These are phyloP conservation scores for Pestalotiopsis sp. DNA, from an alignment of 2,329 filamentous ascomycete species.

Conservation along the genomic window DNA sequence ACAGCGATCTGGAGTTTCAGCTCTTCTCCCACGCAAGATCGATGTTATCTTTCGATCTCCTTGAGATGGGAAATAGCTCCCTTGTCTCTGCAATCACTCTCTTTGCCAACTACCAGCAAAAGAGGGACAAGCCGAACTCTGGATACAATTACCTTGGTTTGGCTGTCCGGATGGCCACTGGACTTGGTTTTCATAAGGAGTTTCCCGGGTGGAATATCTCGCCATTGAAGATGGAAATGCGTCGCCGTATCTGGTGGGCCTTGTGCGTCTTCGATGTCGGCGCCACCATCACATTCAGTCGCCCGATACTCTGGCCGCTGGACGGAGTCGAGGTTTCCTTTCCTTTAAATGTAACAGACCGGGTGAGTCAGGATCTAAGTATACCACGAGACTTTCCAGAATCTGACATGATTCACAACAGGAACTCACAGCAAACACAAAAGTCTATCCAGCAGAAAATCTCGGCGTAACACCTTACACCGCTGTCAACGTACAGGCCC, in stretches of 20 bases:
- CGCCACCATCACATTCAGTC: conserved; percentile 40
- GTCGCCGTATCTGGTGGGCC: conserved; percentile 35
- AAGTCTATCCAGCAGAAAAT: conserved; percentile 34
- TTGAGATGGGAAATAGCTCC: conserved; percentile 34
- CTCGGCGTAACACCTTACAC: conserved; percentile 44
- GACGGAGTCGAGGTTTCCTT: conserved; percentile 24
- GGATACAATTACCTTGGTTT: conserved; percentile 52
- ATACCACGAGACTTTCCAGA: not conserved
- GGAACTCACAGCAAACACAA: conserved; percentile 35
- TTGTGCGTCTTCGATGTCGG: conserved; percentile 46
- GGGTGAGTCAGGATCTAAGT: conserved; percentile 14
- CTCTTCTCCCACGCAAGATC: conserved; percentile 15
- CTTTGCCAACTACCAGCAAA: conserved; percentile 39
- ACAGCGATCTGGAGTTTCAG: conserved; percentile 10
- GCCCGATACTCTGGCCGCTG: conserved; percentile 26
- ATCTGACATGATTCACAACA: not conserved
- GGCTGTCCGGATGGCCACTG: conserved; percentile 49
- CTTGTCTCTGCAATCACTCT: conserved; percentile 33
- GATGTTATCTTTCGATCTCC: conserved; percentile 15
- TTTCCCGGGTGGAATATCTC: conserved; percentile 34
- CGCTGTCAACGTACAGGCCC: conserved; percentile 42
- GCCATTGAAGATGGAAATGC: conserved; percentile 29
- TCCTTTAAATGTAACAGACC: conserved; percentile 25
- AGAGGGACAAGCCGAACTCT: conserved; percentile 51
- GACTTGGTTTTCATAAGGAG: conserved; percentile 49